phyloP scores from a whole-genome alignment of 1,284 basidiomycete species.

The Lentinula novae-zelandiae region DNA sequence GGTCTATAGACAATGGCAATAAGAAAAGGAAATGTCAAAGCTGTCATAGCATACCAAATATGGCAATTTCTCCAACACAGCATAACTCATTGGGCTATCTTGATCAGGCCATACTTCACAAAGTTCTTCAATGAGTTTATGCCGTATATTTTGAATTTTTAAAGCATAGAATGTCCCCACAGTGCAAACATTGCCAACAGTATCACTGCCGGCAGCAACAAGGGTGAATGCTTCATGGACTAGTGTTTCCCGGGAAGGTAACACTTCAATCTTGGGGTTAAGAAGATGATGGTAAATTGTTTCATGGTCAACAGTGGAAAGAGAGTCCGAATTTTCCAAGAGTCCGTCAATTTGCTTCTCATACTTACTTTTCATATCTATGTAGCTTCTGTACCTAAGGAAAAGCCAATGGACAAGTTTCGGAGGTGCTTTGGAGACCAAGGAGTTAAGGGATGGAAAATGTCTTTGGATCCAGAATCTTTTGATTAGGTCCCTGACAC shows the following conservation, averaged over 20 bases:
- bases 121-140: conserved; percentile 13
- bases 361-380: conserved; percentile 17
- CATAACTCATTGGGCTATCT: conserved; percentile 5
- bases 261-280: conserved; percentile 10
- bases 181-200: conserved; percentile 11
- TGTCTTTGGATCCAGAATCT: conserved; percentile 8
- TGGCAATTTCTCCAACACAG: conserved; percentile 15
- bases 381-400: not conserved
- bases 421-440: not conserved
- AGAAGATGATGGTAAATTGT: conserved; percentile 27
- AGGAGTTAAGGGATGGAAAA: conserved; percentile 1
- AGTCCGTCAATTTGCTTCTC: conserved; percentile 29
- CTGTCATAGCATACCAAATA: conserved; percentile 15
- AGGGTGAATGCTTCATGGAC: conserved; percentile 15
- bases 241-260: conserved; percentile 8
- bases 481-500: not conserved
- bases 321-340: conserved; percentile 21
- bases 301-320: conserved; percentile 21
- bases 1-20: conserved; percentile 12
- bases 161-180: conserved; percentile 16
- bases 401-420: not conserved
- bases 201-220: conserved; percentile 11
- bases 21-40: not conserved
- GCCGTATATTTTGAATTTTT: conserved; percentile 2
- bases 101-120: conserved; percentile 16